A percentile compares a stretch with the other conserved stretches of the same genome.
Conservation (phyloP, 2,329 filamentous ascomycete genomes). For the Xylariaceae sp. region DNA sequence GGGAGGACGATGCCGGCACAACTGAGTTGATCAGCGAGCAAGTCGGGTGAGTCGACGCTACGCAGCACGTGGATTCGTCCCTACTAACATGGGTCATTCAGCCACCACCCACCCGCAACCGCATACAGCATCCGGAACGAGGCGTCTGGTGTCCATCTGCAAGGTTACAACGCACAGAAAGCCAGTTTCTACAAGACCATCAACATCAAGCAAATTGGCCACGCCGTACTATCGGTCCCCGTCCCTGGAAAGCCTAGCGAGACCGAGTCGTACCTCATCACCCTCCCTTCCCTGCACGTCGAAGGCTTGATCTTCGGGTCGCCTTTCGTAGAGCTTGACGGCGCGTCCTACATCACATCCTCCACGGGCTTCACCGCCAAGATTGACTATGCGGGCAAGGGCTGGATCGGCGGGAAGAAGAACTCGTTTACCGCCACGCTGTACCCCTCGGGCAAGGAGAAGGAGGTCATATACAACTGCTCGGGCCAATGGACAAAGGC, state of each 20-base stretch:
- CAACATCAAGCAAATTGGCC: slow-evolving; percentile 48
- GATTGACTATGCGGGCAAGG: slow-evolving; percentile 44
- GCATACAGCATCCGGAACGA: slow-evolving; percentile 46
- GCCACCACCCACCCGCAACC: slow-evolving; percentile 51
- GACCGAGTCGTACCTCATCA: slow-evolving; percentile 47
- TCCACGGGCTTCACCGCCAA: slow-evolving; percentile 44
- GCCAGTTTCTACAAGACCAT: slow-evolving; percentile 48
- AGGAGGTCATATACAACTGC: slow-evolving; percentile 35
- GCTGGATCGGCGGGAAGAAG: slow-evolving; percentile 41
- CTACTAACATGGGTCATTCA: slow-evolving; percentile 17
- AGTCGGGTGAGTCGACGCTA: slow-evolving; percentile 32
- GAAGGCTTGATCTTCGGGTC: slow-evolving; percentile 44
- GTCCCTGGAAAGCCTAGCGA: slow-evolving; percentile 30
- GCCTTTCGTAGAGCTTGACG: slow-evolving; percentile 46
- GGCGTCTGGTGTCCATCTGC: slow-evolving; percentile 41
- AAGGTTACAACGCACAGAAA: slow-evolving; percentile 50
- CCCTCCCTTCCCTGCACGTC: slow-evolving; percentile 45
- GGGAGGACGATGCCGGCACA: slow-evolving; percentile 30
- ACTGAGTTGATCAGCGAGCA: slow-evolving; percentile 41
- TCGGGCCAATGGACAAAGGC: slow-evolving; percentile 42
- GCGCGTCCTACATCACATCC: slow-evolving; percentile 42
- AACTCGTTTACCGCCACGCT: slow-evolving; percentile 45
- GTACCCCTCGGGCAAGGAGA: slow-evolving; percentile 36
- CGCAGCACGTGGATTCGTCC: neutral
- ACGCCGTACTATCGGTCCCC: slow-evolving; percentile 48